Evolutionary conservation across 2,329 filamentous ascomycete species (phyloP).

Genomic region (Monilinia laxa): DNA sequence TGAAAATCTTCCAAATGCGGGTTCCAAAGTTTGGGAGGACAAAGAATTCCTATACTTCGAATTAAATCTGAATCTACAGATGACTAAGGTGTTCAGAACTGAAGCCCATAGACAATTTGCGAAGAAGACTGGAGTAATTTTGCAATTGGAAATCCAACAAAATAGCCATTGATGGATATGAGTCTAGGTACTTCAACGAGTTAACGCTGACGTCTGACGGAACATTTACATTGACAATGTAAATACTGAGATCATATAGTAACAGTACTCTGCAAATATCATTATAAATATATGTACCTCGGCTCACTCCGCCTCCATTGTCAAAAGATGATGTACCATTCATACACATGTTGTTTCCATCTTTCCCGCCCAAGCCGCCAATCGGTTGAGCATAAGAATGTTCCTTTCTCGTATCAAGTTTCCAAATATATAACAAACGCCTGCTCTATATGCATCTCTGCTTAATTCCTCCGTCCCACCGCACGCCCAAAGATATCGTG

Average conservation of each 20-base stretch:
- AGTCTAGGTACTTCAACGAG: neutral
- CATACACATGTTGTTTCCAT: neutral
- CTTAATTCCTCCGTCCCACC: neutral
- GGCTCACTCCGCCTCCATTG: neutral
- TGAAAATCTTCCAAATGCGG: too few species aligned
- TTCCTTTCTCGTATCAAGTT: slow-evolving; percentile 1
- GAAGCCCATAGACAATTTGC: slow-evolving; percentile 23
- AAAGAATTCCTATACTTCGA: too few species aligned
- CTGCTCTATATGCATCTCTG: slow-evolving; percentile 2
- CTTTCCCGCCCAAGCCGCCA: neutral
- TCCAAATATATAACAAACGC: slow-evolving; percentile 13
- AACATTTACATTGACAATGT: neutral
- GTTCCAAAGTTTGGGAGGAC: too few species aligned
- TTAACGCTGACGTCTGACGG: neutral
- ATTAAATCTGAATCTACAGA: too few species aligned
- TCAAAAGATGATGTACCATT: neutral
- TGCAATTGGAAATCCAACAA: neutral
- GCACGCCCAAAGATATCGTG: neutral
- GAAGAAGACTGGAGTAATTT: neutral
- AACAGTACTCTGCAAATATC: neutral
- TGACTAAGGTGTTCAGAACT: too few species aligned
- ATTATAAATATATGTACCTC: neutral
- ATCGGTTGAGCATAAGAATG: slow-evolving; percentile 31
- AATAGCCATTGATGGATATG: neutral
- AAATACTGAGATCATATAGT: neutral